Evolutionary conservation across 2,329 filamentous ascomycete species (phyloP).

Genomic region (Penicillium psychrosexuale): DNA sequence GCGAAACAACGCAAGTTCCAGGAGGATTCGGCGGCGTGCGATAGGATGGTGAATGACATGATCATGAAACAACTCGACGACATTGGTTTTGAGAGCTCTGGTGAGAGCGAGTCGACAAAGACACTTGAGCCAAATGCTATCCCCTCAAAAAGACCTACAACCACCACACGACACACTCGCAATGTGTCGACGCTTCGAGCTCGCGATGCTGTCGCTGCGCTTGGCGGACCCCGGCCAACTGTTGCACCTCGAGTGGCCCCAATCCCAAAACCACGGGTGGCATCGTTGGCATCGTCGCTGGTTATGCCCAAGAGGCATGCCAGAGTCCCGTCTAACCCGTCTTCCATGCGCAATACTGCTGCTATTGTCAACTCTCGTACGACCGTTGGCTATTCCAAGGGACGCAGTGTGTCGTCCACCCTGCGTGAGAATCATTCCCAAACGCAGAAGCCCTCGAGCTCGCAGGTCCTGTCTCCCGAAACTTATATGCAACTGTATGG

Average conservation of each 20-base stretch:
- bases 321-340: conserved; percentile 48
- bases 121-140: conserved; percentile 25
- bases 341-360: conserved; percentile 56
- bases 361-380: conserved; percentile 70
- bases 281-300: conserved; percentile 29
- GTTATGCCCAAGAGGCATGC: conserved; percentile 44
- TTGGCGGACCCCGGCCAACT: conserved; percentile 34
- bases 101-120: conserved; percentile 48
- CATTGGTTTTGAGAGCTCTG: conserved; percentile 59
- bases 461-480: conserved; percentile 38
- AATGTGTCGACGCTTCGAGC: conserved; percentile 41
- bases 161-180: conserved; percentile 22
- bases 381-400: conserved; percentile 82
- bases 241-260: conserved; percentile 31
- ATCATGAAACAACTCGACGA: conserved; percentile 65
- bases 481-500: conserved; percentile 46
- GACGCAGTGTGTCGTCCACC: conserved; percentile 49
- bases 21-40: conserved; percentile 59
- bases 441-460: conserved; percentile 16
- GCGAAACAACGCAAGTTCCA: conserved; percentile 67
- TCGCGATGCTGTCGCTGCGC: conserved; percentile 41
- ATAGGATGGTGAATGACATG: conserved; percentile 63
- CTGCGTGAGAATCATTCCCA: conserved; percentile 29
- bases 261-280: conserved; percentile 37
- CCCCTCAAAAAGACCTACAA: conserved; percentile 24